Conservation (phyloP, 208 protist genomes). For the Herpetomonas samuelpessoai region DNA sequence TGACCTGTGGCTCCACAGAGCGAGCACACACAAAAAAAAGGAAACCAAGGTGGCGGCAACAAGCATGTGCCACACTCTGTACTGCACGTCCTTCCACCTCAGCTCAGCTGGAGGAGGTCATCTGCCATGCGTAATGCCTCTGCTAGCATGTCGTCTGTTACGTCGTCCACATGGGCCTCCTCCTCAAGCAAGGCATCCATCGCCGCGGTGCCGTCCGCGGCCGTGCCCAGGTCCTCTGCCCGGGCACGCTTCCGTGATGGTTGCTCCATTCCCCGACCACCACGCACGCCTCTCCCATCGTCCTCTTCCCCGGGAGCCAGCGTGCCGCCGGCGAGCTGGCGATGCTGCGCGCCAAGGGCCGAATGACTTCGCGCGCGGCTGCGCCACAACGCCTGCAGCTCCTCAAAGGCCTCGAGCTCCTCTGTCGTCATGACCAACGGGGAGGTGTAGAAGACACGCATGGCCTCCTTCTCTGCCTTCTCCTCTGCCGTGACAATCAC, state of each 20-base stretch:
- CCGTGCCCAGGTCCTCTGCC: slow-evolving; percentile 10
- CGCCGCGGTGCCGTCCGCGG: background rate
- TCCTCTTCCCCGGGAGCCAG: background rate
- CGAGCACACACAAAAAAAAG: too few species aligned
- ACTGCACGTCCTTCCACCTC: background rate
- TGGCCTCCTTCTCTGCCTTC: slow-evolving; percentile 38
- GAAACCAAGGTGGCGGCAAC: too few species aligned
- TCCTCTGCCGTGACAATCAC: slow-evolving; percentile 71
- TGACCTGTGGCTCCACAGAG: too few species aligned
- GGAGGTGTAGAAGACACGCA: slow-evolving; percentile 48
- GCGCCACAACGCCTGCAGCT: slow-evolving; percentile 78
- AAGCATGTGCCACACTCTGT: too few species aligned
- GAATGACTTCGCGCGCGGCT: slow-evolving; percentile 57
- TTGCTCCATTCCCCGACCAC: background rate
- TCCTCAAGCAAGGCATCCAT: slow-evolving; percentile 6
- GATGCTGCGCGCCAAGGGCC: slow-evolving; percentile 48
- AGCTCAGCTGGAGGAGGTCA: slow-evolving; percentile 59
- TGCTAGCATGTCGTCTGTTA: slow-evolving; percentile 36
- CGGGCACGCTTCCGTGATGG: slow-evolving; percentile 6
- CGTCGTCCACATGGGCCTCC: slow-evolving; percentile 16
- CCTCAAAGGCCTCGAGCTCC: slow-evolving; percentile 78
- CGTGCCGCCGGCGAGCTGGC: slow-evolving; percentile 20
- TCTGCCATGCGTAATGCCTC: slow-evolving; percentile 76
- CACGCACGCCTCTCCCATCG: slow-evolving; percentile 5
- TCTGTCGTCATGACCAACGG: slow-evolving; percentile 55